Evolutionary conservation across 2,329 filamentous ascomycete species (phyloP).

Genomic region (Botrytis fragariae): DNA sequence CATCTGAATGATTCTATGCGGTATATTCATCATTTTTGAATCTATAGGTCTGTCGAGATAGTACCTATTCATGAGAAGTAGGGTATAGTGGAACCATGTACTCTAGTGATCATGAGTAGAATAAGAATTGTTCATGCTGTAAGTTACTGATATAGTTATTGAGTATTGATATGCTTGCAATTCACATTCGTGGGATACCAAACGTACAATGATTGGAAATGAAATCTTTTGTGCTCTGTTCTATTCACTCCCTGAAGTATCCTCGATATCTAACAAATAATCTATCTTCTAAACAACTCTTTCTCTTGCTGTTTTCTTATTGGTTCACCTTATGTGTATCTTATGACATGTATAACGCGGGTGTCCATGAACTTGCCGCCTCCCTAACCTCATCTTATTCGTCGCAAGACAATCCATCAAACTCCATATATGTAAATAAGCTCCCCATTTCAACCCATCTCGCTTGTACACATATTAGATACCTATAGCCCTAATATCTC

Average conservation of each 20-base stretch:
- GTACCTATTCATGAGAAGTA: not conserved
- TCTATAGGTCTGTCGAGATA: not conserved
- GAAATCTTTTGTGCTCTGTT: not conserved
- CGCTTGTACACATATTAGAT: not conserved
- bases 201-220: not conserved
- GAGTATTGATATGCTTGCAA: not conserved
- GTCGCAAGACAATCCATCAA: not conserved
- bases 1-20: not conserved
- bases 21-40: not conserved
- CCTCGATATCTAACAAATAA: not conserved
- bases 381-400: no score
- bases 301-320: not conserved
- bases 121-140: fast-evolving
- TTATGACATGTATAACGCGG: no score
- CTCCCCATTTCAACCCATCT: not conserved
- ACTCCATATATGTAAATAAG: not conserved
- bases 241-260: not conserved
- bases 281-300: not conserved
- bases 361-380: no score
- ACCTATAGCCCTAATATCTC: not conserved
- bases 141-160: fast-evolving
- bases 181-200: not conserved
- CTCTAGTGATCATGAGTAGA: not conserved
- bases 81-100: not conserved
- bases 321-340: not conserved